Percentiles rank a stretch among this genome's conserved stretches.
Conservation (phyloP, 2,329 filamentous ascomycete species). For the Plenodomus lindquistii region DNA sequence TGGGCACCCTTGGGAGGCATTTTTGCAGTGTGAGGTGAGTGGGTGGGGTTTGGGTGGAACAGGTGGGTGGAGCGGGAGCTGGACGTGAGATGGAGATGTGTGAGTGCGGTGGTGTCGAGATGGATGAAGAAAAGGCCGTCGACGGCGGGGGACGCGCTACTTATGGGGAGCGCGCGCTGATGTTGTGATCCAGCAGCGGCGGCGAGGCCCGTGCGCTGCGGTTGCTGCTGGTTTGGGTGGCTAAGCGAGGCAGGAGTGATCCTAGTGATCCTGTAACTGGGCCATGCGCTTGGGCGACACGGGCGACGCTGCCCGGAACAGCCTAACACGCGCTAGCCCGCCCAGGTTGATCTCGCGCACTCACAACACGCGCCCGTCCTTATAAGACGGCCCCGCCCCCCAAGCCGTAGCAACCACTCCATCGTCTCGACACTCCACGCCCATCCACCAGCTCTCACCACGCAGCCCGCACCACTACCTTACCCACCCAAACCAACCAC, state of each 20-base stretch:
- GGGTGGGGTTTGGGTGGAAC: slow-evolving; percentile 7
- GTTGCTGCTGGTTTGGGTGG: slow-evolving; percentile 26
- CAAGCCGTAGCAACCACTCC: slow-evolving; percentile 46
- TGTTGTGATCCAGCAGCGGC: slow-evolving; percentile 47
- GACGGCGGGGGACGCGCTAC: slow-evolving; percentile 48
- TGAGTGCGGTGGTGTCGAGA: slow-evolving; percentile 39
- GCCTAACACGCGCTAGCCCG: slow-evolving; percentile 32
- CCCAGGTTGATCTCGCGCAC: slow-evolving; percentile 46
- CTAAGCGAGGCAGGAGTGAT: slow-evolving; percentile 35
- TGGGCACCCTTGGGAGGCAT: slow-evolving; percentile 98
- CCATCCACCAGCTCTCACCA: slow-evolving; percentile 34
- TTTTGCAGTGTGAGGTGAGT: slow-evolving; percentile 17
- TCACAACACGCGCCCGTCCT: slow-evolving; percentile 43
- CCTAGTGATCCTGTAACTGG: slow-evolving; percentile 32
- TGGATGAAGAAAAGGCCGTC: slow-evolving; percentile 45
- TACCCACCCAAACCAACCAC: slow-evolving; percentile 33
- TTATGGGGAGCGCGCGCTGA: slow-evolving; percentile 45
- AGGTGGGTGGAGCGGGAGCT: slow-evolving; percentile 12
- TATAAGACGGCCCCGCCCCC: slow-evolving; percentile 47
- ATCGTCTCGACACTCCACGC: slow-evolving; percentile 43
- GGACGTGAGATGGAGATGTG: slow-evolving; percentile 25
- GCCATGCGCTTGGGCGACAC: slow-evolving; percentile 10
- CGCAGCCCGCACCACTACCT: slow-evolving; percentile 18
- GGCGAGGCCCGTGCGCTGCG: slow-evolving; percentile 34
- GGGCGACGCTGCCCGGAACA: slow-evolving; percentile 17